Conservation (phyloP, 768 basidiomycete genomes). For the Macrocybe gigantea region DNA sequence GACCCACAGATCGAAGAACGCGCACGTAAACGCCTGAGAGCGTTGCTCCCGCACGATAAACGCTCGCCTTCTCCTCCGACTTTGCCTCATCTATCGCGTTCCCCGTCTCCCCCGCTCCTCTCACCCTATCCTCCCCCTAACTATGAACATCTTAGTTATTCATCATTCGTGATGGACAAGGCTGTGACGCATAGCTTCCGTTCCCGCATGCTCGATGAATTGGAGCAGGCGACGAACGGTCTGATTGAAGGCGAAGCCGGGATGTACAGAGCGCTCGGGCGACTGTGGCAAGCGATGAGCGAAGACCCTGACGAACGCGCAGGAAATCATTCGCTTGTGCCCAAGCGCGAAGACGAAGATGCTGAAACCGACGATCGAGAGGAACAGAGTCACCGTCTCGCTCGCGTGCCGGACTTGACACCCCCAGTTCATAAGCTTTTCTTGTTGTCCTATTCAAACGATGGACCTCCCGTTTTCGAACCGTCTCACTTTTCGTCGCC, state of each 20-base stretch:
- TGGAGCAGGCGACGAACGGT: slow-evolving; percentile 77
- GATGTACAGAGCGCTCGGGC: slow-evolving; percentile 68
- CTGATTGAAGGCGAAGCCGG: slow-evolving; percentile 80
- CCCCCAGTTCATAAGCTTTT: slow-evolving; percentile 65
- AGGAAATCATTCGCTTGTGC: slow-evolving; percentile 39
- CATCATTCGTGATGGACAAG: slow-evolving; percentile 83
- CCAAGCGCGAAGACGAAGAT: slow-evolving; percentile 67
- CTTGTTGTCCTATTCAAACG: slow-evolving; percentile 43
- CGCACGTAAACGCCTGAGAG: slow-evolving; percentile 73
- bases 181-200: slow-evolving; percentile 82
- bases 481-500: slow-evolving; percentile 59
- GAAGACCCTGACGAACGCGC: slow-evolving; percentile 51
- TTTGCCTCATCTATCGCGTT: slow-evolving; percentile 71
- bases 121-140: slow-evolving; percentile 72
- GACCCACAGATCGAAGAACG: slow-evolving; percentile 67
- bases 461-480: slow-evolving; percentile 43
- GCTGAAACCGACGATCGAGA: slow-evolving; percentile 41
- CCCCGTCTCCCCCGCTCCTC: slow-evolving; percentile 68
- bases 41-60: slow-evolving; percentile 53
- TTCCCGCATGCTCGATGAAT: slow-evolving; percentile 68
- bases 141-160: slow-evolving; percentile 65
- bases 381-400: slow-evolving; percentile 34
- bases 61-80: slow-evolving; percentile 69
- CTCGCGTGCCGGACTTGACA: slow-evolving; percentile 62
- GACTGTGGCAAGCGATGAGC: slow-evolving; percentile 76